Percentiles rank a stretch among this genome's conserved stretches.
Conservation (phyloP, 1,284 basidiomycete genomes). For the Trichosporon asahii region DNA sequence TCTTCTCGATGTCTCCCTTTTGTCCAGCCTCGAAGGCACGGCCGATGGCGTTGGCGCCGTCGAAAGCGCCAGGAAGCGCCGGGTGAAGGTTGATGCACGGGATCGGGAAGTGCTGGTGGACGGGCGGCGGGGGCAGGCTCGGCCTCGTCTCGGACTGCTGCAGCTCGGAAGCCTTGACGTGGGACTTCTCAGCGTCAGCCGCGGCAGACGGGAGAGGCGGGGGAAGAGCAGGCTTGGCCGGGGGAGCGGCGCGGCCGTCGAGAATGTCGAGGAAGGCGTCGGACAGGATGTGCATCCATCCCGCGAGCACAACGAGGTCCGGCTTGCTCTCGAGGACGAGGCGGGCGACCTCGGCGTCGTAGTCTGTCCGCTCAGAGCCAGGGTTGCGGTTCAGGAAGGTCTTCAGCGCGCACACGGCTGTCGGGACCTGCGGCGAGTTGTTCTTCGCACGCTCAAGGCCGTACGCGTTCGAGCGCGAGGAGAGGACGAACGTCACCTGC, state of each 20-base stretch:
- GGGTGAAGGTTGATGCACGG: constrained; percentile 97
- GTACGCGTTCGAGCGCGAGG: constrained; percentile 87
- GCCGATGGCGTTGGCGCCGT: constrained; percentile 85
- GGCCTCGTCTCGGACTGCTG: neutral
- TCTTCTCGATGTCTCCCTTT: constrained; percentile 68
- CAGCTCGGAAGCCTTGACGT: constrained; percentile 10
- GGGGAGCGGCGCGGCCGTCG: constrained; percentile 34
- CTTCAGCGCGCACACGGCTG: constrained; percentile 77
- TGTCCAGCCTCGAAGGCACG: constrained; percentile 86
- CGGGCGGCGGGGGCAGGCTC: constrained; percentile 25
- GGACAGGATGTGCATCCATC: constrained; percentile 92
- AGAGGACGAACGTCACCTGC: constrained; percentile 76
- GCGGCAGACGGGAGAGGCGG: constrained; percentile 30
- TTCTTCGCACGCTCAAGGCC: constrained; percentile 75
- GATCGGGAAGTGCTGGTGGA: constrained; percentile 55
- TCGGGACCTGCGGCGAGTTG: constrained; percentile 72
- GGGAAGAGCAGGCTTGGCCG: constrained; percentile 32
- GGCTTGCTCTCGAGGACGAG: constrained; percentile 65
- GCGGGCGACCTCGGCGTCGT: constrained; percentile 77
- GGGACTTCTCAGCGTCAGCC: neutral
- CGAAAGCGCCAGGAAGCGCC: constrained; percentile 89
- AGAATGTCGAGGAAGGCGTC: constrained; percentile 56
- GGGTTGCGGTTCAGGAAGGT: constrained; percentile 75
- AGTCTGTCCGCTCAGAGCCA: constrained; percentile 72
- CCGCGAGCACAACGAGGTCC: constrained; percentile 86